phyloP scores from a whole-genome alignment of 2,329 filamentous ascomycete genomes.

The Neofusicoccum laricinum region DNA sequence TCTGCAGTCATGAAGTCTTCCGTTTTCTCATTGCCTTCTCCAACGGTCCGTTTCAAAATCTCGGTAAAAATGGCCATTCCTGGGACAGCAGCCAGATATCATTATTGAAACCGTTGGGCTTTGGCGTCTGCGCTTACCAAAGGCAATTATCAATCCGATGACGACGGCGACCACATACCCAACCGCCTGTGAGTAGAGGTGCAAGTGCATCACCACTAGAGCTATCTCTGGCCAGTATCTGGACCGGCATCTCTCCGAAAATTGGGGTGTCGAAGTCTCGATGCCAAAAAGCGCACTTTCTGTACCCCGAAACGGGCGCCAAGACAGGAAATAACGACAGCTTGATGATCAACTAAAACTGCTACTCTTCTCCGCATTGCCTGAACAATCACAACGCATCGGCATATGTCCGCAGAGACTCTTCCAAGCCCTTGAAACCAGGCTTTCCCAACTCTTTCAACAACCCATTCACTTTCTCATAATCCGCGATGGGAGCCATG shows the following conservation, averaged over 20 bases:
- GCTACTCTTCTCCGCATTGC: no score
- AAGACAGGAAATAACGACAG: no score
- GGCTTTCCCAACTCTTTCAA: no score
- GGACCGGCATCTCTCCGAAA: neutral
- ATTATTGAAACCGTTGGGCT: no score
- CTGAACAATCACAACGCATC: no score
- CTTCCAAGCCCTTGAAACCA: no score
- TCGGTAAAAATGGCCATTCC: conserved; percentile 49
- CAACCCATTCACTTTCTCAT: no score
- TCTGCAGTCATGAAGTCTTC: conserved; percentile 59
- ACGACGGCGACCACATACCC: conserved; percentile 45
- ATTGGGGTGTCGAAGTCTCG: no score
- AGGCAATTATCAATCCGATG: conserved; percentile 40
- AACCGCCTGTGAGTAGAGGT: conserved; percentile 30
- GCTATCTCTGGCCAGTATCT: neutral
- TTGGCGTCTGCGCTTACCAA: conserved; percentile 26
- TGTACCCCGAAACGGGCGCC: no score
- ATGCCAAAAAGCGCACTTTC: neutral
- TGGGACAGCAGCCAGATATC: conserved; percentile 9
- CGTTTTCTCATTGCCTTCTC: conserved; percentile 51
- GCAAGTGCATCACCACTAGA: conserved; percentile 16
- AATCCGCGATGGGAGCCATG: no score
- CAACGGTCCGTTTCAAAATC: conserved; percentile 44
- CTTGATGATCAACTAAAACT: no score
- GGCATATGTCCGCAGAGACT: no score